Evolutionary conservation across 768 basidiomycete genomes (phyloP).

Genomic region (Mycena epipterygia): DNA sequence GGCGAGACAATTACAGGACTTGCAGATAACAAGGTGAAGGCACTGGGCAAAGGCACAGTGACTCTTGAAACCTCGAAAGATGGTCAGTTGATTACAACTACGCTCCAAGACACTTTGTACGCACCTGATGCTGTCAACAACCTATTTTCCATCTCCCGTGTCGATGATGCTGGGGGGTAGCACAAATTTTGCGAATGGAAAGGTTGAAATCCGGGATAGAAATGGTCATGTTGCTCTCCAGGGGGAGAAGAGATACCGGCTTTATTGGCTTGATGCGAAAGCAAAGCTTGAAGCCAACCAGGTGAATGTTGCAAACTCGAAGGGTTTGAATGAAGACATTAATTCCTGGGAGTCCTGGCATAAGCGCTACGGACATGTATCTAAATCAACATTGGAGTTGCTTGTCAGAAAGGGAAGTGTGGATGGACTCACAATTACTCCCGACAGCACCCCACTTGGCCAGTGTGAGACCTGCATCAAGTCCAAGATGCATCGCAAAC

Average conservation of each 20-base stretch:
- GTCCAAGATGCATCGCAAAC: conserved; percentile 18
- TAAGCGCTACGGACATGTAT: conserved; percentile 3
- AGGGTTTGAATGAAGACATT: neutral
- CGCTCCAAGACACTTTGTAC: conserved; percentile 8
- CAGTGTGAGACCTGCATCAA: conserved; percentile 1
- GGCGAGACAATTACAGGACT: conserved; percentile 14
- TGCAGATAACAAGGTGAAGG: neutral
- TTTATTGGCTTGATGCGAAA: too few species aligned
- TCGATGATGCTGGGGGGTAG: conserved; percentile 1
- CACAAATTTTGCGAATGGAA: neutral
- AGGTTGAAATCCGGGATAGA: conserved; percentile 8
- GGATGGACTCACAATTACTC: conserved; percentile 6
- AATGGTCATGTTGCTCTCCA: neutral
- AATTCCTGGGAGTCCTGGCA: conserved; percentile 8
- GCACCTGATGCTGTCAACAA: neutral
- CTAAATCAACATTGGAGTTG: conserved; percentile 1
- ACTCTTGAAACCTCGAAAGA: neutral
- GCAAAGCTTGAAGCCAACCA: conserved; percentile 8
- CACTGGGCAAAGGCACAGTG: conserved; percentile 12
- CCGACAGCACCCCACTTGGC: neutral
- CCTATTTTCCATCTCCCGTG: neutral
- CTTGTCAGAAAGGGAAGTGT: neutral
- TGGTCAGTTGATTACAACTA: neutral
- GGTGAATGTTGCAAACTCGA: neutral
- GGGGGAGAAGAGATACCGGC: conserved; percentile 4